Conservation (phyloP, 2,329 filamentous ascomycete genomes). For the Microsporum ferrugineum region DNA sequence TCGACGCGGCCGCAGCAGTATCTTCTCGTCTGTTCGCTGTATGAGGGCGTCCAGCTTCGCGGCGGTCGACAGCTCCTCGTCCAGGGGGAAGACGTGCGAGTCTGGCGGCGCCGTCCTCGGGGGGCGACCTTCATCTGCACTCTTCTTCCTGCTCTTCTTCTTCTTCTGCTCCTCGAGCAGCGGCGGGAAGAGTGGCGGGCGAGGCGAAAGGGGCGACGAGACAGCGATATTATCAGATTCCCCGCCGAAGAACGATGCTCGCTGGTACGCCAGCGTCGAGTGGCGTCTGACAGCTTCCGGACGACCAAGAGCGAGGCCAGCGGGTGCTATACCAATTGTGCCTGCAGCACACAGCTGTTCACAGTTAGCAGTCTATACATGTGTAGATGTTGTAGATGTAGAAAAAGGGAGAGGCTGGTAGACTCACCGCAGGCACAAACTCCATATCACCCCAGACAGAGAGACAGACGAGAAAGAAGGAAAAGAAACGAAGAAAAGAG, state of each 20-base stretch:
- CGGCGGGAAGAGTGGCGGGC: neutral
- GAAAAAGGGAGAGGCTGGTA: neutral
- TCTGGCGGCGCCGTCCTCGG: neutral
- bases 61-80: conserved; percentile 5
- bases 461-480: neutral
- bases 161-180: neutral
- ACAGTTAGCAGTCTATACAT: neutral
- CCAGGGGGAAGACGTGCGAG: neutral
- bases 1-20: conserved; percentile 11
- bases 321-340: conserved; percentile 49
- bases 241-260: conserved; percentile 8
- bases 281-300: conserved; percentile 26
- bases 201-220: neutral
- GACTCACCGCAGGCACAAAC: conserved; percentile 25
- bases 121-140: neutral
- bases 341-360: conserved; percentile 51
- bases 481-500: neutral
- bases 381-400: neutral
- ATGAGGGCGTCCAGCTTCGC: neutral
- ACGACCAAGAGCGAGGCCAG: conserved; percentile 48
- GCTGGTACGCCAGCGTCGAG: conserved; percentile 7
- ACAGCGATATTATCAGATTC: conserved; percentile 11
- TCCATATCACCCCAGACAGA: conserved; percentile 16
- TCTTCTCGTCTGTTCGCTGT: conserved; percentile 3
- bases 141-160: no score